Evolutionary conservation across 768 basidiomycete genomes (phyloP).

Genomic region (Xerocomus spinulosus): DNA sequence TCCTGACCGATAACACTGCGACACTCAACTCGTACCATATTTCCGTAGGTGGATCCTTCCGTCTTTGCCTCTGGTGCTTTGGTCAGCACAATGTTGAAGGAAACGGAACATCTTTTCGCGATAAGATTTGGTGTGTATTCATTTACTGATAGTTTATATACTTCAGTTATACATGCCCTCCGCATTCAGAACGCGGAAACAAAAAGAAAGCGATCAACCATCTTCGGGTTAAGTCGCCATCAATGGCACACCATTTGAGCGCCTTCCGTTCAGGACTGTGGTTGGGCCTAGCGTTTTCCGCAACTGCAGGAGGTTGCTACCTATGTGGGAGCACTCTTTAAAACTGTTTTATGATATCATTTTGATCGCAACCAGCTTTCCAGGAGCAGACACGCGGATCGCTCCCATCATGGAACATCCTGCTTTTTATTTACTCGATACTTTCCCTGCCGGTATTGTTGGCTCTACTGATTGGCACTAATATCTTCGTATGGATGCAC

Average conservation of each 20-base stretch:
- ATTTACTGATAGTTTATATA: background rate
- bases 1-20: background rate
- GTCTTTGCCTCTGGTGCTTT: slow-evolving; percentile 60
- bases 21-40: background rate
- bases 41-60: slow-evolving; percentile 57
- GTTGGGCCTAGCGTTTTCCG: slow-evolving; percentile 70
- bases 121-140: slow-evolving; percentile 62
- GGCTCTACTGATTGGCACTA: slow-evolving; percentile 73
- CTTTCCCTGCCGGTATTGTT: slow-evolving; percentile 74
- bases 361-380: slow-evolving; percentile 41
- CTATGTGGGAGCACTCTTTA: slow-evolving; percentile 36
- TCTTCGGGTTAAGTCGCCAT: slow-evolving; percentile 50
- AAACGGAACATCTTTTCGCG: slow-evolving; percentile 77
- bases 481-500: slow-evolving; percentile 71
- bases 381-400: slow-evolving; percentile 44
- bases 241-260: slow-evolving; percentile 63
- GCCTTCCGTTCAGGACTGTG: slow-evolving; percentile 70
- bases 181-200: slow-evolving; percentile 55
- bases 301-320: slow-evolving; percentile 59
- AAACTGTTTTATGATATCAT: background rate
- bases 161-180: background rate
- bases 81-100: slow-evolving; percentile 62
- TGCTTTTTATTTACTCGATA: slow-evolving; percentile 76
- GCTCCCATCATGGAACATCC: slow-evolving; percentile 66
- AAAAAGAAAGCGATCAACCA: slow-evolving; percentile 68